Percentiles rank a stretch among this genome's conserved stretches.
Evolutionary conservation across 169 alveolate genomes (phyloP).

Genomic region (Cyclospora cayetanensis): DNA sequence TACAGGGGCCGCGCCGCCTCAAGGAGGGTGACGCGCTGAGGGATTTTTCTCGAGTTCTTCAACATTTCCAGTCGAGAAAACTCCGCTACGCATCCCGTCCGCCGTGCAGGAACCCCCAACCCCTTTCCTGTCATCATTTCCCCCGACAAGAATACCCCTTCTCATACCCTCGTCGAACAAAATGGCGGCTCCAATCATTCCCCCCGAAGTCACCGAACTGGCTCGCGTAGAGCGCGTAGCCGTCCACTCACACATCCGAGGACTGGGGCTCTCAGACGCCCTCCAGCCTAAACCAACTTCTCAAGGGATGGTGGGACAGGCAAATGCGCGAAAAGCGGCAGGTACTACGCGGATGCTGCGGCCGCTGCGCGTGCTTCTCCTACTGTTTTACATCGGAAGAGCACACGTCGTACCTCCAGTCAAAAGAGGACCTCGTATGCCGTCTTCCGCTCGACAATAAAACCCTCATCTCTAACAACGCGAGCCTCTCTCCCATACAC

Average conservation of each 20-base stretch:
- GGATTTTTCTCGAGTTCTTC: not conserved
- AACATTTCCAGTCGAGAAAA: too few relatives aligned
- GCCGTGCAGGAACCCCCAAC: not conserved
- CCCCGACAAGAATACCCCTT: not conserved
- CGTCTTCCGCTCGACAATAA: too few relatives aligned
- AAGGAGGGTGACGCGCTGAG: not conserved
- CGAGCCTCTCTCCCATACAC: too few relatives aligned
- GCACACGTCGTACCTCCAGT: too few relatives aligned
- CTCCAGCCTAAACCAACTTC: conserved; percentile 94
- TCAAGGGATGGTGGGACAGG: conserved; percentile 97
- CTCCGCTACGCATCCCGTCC: not conserved
- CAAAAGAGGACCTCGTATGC: too few relatives aligned
- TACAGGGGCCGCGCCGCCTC: too few relatives aligned
- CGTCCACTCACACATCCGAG: conserved; percentile 98
- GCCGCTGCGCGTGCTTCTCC: not conserved
- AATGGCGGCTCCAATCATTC: not conserved
- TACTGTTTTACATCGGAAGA: not conserved
- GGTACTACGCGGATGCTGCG: conserved; percentile 76
- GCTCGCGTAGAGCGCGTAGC: conserved; percentile 84
- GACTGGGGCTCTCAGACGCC: conserved; percentile 97
- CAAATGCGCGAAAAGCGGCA: conserved; percentile 96
- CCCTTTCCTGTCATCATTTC: not conserved
- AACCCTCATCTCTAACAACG: too few relatives aligned
- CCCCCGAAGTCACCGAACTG: conserved; percentile 66
- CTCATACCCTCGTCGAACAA: not conserved